Conservation (phyloP, 129 eudicot genomes). For the Kitagawia praeruptora region DNA sequence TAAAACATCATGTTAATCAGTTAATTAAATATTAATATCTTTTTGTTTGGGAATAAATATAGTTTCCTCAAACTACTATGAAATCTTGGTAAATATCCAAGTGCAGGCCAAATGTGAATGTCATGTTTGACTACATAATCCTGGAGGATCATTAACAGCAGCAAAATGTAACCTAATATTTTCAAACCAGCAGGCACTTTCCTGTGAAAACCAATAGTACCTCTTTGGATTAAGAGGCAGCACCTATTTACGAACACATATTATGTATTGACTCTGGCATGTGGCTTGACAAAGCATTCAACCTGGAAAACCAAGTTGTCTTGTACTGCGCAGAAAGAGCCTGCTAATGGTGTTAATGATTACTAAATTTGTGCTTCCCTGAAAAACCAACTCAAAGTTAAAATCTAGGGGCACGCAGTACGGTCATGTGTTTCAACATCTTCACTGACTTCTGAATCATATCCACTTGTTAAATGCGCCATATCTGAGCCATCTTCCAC, state of each 20-base stretch:
- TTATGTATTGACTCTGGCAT: background rate
- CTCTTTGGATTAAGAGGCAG: background rate
- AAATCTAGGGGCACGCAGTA: background rate
- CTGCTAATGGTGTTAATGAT: too few species aligned
- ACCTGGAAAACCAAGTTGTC: background rate
- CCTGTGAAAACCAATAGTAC: background rate
- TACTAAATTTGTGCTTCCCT: background rate
- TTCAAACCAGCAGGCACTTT: background rate
- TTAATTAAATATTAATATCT: too few species aligned
- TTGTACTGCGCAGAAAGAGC: background rate
- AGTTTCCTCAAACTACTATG: background rate
- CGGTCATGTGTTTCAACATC: constrained; percentile 12
- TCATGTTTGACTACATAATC: background rate
- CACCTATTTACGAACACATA: background rate
- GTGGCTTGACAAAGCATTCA: background rate
- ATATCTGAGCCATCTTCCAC: background rate
- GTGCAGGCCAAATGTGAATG: background rate
- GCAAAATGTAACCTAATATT: background rate
- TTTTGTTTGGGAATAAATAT: background rate
- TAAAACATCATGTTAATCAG: too few species aligned
- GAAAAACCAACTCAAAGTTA: background rate
- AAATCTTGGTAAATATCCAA: background rate
- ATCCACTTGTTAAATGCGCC: constrained; percentile 8
- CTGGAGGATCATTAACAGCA: background rate
- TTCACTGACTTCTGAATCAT: constrained; percentile 14